These are phyloP conservation scores for Lactifluus piperatus DNA, from an alignment of 768 basidiomycete species.

Conservation along the genomic window DNA sequence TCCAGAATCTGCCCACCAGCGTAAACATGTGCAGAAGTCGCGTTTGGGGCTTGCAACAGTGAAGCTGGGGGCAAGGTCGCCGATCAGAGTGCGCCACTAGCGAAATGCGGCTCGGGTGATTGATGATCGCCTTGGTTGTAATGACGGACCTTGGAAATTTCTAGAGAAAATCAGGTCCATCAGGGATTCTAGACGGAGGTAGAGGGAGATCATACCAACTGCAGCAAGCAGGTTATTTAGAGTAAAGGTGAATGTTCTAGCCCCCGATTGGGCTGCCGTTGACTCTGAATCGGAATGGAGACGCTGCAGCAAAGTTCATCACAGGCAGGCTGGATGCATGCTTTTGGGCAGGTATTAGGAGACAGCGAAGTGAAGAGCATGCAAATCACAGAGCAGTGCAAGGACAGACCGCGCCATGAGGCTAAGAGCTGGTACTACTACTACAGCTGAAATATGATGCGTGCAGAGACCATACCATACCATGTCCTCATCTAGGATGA, in stretches of 20 bases:
- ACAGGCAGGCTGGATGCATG: neutral
- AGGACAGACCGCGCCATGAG: neutral
- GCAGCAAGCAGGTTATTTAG: neutral
- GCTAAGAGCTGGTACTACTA: neutral
- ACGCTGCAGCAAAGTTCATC: neutral
- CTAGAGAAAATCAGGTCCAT: neutral
- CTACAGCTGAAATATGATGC: neutral
- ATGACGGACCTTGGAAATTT: neutral
- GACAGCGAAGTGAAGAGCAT: neutral
- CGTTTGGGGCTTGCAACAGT: slow-evolving; percentile 4
- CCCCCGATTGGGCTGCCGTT: neutral
- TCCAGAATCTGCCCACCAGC: neutral
- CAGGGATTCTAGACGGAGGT: neutral
- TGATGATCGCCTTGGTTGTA: slow-evolving; percentile 4
- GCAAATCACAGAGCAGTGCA: neutral
- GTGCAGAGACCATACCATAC: neutral
- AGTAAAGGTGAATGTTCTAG: neutral
- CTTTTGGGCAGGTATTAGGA: neutral
- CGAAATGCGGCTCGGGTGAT: neutral
- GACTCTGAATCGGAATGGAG: neutral
- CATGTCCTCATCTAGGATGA: neutral
- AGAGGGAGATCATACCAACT: neutral
- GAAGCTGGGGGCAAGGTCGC: neutral
- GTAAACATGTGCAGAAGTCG: neutral
- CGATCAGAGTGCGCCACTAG: slow-evolving; percentile 12